Conservation (phyloP, 1,284 basidiomycete species). For the Cryptococcus wingfieldii region DNA sequence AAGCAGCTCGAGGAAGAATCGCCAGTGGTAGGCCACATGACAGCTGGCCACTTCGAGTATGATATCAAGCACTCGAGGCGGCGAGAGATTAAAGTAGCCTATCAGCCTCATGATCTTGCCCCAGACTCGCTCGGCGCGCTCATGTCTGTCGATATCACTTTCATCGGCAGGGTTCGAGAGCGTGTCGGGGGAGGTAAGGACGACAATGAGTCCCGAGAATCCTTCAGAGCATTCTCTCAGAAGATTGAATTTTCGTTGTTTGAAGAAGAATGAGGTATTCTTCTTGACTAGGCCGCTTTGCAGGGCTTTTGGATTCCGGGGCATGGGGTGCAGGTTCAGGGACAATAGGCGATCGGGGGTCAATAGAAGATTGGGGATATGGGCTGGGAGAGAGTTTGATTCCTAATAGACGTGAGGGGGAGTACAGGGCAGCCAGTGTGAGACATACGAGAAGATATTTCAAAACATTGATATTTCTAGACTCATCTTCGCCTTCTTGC, state of each 20-base stretch:
- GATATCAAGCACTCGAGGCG: conserved; percentile 87
- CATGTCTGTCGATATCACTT: conserved; percentile 35
- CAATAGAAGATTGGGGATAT: conserved; percentile 24
- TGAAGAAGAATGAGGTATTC: conserved; percentile 60
- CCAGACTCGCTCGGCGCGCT: conserved; percentile 72
- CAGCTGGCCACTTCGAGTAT: conserved; percentile 85
- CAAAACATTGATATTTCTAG: conserved; percentile 16
- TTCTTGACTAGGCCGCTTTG: conserved; percentile 30
- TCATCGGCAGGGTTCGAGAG: conserved; percentile 19
- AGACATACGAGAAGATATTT: conserved; percentile 23
- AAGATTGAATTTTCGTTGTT: conserved; percentile 97
- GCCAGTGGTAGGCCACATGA: conserved; percentile 75
- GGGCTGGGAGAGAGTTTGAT: conserved; percentile 15
- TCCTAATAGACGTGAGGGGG: conserved; percentile 2
- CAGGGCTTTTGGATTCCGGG: conserved; percentile 20
- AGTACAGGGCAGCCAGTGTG: not conserved
- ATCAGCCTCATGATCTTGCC: conserved; percentile 80
- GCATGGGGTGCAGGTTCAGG: conserved; percentile 32
- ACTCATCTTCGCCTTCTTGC: conserved; percentile 3
- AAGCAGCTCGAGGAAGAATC: conserved; percentile 86
- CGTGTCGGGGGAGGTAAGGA: conserved; percentile 66
- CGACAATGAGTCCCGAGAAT: conserved; percentile 81
- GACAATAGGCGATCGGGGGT: conserved; percentile 10
- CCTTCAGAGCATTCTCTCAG: conserved; percentile 96
- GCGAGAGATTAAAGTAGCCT: conserved; percentile 94